Evolutionary conservation across 2,329 filamentous ascomycete genomes (phyloP), one percentile per base, ranked within the genome.

Genomic region (Camillea tinctor): DNA sequence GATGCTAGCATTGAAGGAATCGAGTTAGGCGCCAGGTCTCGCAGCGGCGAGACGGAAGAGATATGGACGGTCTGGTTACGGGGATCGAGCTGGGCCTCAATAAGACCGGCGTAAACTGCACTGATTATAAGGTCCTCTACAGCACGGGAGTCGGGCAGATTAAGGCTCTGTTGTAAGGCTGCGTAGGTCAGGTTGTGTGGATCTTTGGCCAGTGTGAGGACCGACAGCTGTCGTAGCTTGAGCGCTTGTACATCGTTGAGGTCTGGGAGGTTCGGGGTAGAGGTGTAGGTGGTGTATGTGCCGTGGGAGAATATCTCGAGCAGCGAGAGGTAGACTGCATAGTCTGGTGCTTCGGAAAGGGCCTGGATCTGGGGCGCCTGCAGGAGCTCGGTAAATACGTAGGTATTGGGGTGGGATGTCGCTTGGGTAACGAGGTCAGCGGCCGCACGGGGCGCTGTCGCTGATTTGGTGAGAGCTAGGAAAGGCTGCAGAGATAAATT

Each of bases 301-400:
- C 94, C 95, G 82, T 95, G 92, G 60, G 93, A 91, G 77, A 99
- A 99, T 70, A 96, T 88, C 75, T 93, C 84, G 51, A 99, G 88
- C 15, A 96, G 83, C 1, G 80, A 85, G 55, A 95, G 81, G 75
- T 92, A 78, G 3, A 79, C 68, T 1, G 81, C 78, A 69, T 89
- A 85, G 54, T 96, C 89, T 40, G 82, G 73, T 8, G 74, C 74
- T 48, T 86, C 74, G 48, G 81, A 80, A 51, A 98, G 87, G 13
- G 85, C 83, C 75, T 95, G 90, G 66, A 98, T 88, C 68, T 92
- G 87, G 0, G 91, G 87, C 1, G 88, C 87, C 69, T 90, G 84
- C 44, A 99, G 87, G n/a, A 99, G 88, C 78, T 98, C 94, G 67
- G 91, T 87, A 79, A 99, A 99, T 77, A 98, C 84, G 76, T 89